Evolutionary conservation across 2,329 filamentous ascomycete genomes (phyloP).

Genomic region (Gyromitra esculenta): DNA sequence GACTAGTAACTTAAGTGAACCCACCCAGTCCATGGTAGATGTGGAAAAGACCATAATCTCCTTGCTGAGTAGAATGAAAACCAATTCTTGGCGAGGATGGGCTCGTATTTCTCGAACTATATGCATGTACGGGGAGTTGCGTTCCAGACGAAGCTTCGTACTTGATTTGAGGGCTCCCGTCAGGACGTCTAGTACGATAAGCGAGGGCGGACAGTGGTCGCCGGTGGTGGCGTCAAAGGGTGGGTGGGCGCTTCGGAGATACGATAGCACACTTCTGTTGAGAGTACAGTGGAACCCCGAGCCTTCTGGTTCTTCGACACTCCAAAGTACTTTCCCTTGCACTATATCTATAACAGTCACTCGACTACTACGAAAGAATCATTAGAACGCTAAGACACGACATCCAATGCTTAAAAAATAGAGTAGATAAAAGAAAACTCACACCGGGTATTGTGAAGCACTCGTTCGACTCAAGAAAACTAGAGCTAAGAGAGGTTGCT

Average conservation of each 20-base stretch:
- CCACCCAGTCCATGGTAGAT: conserved; percentile 15
- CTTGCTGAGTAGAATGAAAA: conserved; percentile 4
- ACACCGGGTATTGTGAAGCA: background rate
- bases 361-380: background rate
- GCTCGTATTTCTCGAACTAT: conserved; percentile 2
- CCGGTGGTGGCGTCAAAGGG: no score
- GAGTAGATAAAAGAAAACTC: background rate
- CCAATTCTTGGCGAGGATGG: conserved; percentile 21
- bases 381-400: background rate
- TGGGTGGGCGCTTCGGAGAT: background rate
- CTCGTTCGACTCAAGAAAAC: background rate
- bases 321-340: conserved; percentile 6
- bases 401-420: background rate
- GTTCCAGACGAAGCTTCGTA: background rate
- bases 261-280: conserved; percentile 9
- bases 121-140: background rate
- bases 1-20: conserved; percentile 3
- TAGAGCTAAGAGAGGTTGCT: conserved; percentile 27
- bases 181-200: conserved; percentile 15
- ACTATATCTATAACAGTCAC: conserved; percentile 26
- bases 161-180: conserved; percentile 13
- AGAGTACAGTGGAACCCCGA: conserved; percentile 2
- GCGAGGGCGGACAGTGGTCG: background rate
- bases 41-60: conserved; percentile 18
- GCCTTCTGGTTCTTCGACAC: background rate